phyloP scores from a whole-genome alignment of 768 basidiomycete genomes.

The Boletus patriciae region DNA sequence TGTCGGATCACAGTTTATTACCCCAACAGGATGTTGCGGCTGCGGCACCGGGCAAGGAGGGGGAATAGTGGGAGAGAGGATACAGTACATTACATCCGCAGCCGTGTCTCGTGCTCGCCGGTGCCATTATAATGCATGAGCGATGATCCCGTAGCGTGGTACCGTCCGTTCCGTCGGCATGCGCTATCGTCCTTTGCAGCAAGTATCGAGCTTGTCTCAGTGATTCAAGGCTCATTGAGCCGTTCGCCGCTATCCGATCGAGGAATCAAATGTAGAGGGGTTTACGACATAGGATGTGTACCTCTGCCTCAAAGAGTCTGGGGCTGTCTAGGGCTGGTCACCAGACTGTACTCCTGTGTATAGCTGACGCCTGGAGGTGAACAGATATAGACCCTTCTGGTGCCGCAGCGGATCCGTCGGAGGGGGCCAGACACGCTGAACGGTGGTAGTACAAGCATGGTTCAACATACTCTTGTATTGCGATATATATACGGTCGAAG shows the following conservation, averaged over 20 bases:
- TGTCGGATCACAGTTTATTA: slow-evolving; percentile 23
- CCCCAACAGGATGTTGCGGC: neutral
- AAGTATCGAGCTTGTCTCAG: no score
- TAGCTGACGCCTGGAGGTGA: neutral
- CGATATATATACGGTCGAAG: slow-evolving; percentile 33
- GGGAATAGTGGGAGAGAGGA: neutral
- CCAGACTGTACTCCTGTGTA: neutral
- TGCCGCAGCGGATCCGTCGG: neutral
- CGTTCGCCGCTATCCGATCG: no score
- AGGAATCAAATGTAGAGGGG: no score
- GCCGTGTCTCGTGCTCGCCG: neutral
- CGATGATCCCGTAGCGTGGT: neutral
- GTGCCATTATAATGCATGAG: neutral
- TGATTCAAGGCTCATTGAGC: no score
- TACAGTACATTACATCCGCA: neutral
- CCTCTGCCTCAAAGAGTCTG: no score
- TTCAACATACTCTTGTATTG: slow-evolving; percentile 33
- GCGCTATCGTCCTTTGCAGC: no score
- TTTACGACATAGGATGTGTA: no score
- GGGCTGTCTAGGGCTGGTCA: no score
- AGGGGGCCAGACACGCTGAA: neutral
- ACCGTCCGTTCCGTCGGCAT: neutral
- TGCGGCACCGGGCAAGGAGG: neutral
- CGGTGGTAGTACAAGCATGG: slow-evolving; percentile 7
- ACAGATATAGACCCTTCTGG: slow-evolving; percentile 13